Evolutionary conservation across 1,139 yeast genomes (phyloP), one percentile per base, ranked within the genome.

Genomic region (Williopsis jadinii): DNA sequence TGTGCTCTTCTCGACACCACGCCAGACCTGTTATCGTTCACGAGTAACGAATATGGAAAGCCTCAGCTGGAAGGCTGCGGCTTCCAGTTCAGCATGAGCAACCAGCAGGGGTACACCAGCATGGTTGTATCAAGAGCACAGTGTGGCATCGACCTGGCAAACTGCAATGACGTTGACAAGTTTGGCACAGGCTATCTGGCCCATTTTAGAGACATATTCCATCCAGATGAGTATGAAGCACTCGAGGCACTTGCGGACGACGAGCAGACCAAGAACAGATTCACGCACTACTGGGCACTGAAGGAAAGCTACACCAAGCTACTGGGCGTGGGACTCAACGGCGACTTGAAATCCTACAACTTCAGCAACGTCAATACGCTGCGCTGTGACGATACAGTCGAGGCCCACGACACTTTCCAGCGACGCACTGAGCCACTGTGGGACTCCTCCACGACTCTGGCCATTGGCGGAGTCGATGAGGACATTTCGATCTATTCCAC

Each of bases 221-320:
- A 71, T 29, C 47, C 47, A 0, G 34, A 39, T 0, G 90, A 82
- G 53, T 52, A 56, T 9, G 42, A 41, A 2, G 54, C 61, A 14
- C 47, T 80, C 24, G 29, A 35, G 15, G 24, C 32, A n/a, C 34
- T 48, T 5, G 26, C 32, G 2, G 33, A 35, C 11, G 38, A 41
- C 5, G 39, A 36, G 1, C 42, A 40, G 2, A 53, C 55, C 32
- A 47, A 48, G 32, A 43, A 35, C 24, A 49, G 54, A 3, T 77
- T 72, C 55, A 75, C 80, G 29, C 77, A 75, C 39, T 66, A 73
- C 30, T 84, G 92, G 94, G 81, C 92, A 0, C 56, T 83, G 41
- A 84, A 84, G 53, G 94, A 84, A 55, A 75, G 84, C 30, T 81
- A 76, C 49, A 71, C 82, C 3, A 84, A 83, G 52, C 69, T 68